Evolutionary conservation across 805 yeast species (phyloP), one percentile per base, ranked within the genome.

Genomic region (Dipodascopsis uninucleata): DNA sequence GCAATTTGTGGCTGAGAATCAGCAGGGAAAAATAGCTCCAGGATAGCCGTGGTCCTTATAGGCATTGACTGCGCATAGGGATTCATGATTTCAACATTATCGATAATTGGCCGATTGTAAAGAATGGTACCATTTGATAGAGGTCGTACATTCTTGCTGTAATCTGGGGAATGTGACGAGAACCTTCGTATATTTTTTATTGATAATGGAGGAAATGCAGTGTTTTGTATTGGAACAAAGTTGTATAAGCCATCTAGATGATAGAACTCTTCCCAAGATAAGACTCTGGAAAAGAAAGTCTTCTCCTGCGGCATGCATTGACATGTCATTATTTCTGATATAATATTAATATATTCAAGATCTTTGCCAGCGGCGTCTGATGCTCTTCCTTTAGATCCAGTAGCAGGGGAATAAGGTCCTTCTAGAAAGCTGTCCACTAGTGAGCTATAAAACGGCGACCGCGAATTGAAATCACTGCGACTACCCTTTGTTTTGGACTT

Each of bases 221-320:
- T 9, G 9, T 50, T 52, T 9, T 31, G 7, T 5, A 48, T 17
- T 8, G 49, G 42, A 35, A 47, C 47, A 38, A 25, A 53, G 38
- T 56, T 47, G 28, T 51, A 43, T 2, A 50, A 17, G 1, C 53
- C 44, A 37, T 63, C 62, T 10, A 62, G 41, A 20, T 49, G 48
- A 39, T 62, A 60, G 39, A 65, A 65, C 31, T 49, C 43, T 8
- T 49, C 46, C 68, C 67, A 64, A 9, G 69, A 64, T 3, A 61
- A 59, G 5, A 64, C 47, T 5, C 44, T n/a, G 9, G 66, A 60
- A 32, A 67, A 75, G 12, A 61, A 55, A 33, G 67, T 47, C 12
- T 17, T 25, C 17, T 14, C 28, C 12, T 23, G 23, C 12, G 16
- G 18, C 17, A 41, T 39, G 20, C 17, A 36, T 18, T 28, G 44